Evolutionary conservation across 331 rosid species (phyloP).

Genomic region (Quercus phellos): DNA sequence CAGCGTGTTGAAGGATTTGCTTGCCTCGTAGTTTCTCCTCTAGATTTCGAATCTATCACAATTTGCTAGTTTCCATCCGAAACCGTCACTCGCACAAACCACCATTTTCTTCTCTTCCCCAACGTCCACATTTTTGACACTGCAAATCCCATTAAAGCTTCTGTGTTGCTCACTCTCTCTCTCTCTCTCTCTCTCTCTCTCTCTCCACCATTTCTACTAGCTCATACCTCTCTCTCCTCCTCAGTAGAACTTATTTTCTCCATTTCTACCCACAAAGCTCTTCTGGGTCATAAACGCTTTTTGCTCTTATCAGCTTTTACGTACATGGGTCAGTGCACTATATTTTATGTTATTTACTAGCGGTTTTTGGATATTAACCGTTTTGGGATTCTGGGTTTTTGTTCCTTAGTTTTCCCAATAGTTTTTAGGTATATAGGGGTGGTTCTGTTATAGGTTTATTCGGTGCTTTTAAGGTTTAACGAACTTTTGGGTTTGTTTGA

Average conservation of each 20-base stretch:
- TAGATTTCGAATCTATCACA: no score
- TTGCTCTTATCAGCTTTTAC: neutral
- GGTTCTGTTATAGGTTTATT: neutral
- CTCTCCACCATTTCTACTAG: neutral
- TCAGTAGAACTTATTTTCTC: neutral
- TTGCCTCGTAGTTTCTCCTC: no score
- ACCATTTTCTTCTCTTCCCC: no score
- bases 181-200: no score
- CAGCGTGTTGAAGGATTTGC: no score
- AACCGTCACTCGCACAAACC: no score
- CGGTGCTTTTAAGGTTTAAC: neutral
- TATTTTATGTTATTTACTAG: neutral
- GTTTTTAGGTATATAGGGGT: neutral
- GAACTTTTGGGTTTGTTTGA: neutral
- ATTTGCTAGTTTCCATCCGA: no score
- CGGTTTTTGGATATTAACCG: neutral
- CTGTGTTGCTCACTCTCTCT: no score
- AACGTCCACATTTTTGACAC: no score
- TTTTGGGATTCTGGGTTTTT: neutral
- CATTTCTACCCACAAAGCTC: neutral
- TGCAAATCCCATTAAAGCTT: no score
- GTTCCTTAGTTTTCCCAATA: neutral
- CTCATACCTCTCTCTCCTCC: neutral
- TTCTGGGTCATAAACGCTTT: neutral
- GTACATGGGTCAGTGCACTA: neutral